phyloP scores from a whole-genome alignment of 2,329 filamentous ascomycete species.

The Pseudocercospora vitis region DNA sequence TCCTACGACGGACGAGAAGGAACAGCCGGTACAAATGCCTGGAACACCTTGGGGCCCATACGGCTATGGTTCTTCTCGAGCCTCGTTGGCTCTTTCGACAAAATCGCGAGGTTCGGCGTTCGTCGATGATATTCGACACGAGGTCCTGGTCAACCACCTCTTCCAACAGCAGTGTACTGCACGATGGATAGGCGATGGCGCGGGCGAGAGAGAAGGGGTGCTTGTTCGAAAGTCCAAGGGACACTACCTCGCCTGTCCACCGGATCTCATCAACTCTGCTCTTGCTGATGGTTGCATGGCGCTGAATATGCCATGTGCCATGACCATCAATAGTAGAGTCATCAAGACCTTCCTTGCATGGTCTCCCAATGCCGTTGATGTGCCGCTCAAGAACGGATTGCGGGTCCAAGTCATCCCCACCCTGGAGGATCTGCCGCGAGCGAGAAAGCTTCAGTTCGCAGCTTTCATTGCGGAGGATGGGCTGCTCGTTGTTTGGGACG shows the following conservation, averaged over 20 bases:
- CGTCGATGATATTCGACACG: conserved; percentile 24
- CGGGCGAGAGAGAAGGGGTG: conserved; percentile 69
- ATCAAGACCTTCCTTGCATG: conserved; percentile 76
- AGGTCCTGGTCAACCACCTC: conserved; percentile 59
- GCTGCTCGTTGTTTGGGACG: conserved; percentile 78
- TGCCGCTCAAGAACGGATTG: conserved; percentile 74
- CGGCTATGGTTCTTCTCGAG: conserved; percentile 53
- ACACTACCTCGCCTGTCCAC: conserved; percentile 72
- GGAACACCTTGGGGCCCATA: conserved; percentile 36
- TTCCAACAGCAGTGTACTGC: conserved; percentile 76
- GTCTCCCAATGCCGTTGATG: conserved; percentile 70
- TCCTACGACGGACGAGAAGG: conserved; percentile 26
- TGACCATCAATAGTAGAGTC: conserved; percentile 77
- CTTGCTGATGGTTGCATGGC: conserved; percentile 65
- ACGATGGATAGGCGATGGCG: conserved; percentile 71
- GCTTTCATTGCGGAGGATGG: conserved; percentile 73
- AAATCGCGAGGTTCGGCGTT: conserved; percentile 13
- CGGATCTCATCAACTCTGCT: conserved; percentile 60
- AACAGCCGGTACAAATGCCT: conserved; percentile 8
- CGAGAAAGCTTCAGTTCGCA: conserved; percentile 76
- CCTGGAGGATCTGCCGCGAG: conserved; percentile 67
- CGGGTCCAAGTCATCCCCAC: conserved; percentile 73
- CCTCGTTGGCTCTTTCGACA: conserved; percentile 45
- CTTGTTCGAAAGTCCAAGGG: conserved; percentile 64
- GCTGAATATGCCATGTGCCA: conserved; percentile 76